Evolutionary conservation across 2,329 filamentous ascomycete genomes (phyloP), one percentile per base, ranked within the genome.

Genomic region (Fusarium sambucinum): DNA sequence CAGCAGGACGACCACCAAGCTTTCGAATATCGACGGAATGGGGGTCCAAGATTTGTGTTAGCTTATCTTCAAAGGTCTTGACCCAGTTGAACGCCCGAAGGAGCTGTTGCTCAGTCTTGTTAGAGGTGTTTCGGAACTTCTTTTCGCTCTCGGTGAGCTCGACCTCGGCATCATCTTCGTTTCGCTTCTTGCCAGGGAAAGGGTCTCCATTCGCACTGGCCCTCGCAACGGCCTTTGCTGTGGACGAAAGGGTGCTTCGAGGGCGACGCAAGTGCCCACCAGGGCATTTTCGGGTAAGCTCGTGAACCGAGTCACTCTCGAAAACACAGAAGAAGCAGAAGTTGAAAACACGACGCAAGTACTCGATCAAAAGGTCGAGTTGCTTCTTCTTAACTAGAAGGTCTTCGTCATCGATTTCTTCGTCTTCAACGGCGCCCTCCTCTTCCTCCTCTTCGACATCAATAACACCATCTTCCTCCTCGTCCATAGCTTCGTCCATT

Each of bases 241-340:
- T 86, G 14, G 88, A 91, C 6, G 92, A 96, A 33, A 98, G 85
- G 35, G 93, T 97, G 74, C 92, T 92, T 59, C 94, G 88, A 38
- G 96, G 96, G 48, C 96, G 90, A 66, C 96, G 93, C 65, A 99
- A 88, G 83, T 99, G 96, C n/a, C 96, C 96, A 41, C 96, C 96
- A 27, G 96, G 94, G 74, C 96, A 99, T 81, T 99, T 98, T 62
- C 96, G 90, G 40, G 93, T 94, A 70, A 99, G 85, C 80, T 99
- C 96, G 75, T 99, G 96, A 23, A 98, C 90, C 0, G 95, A 98
- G 79, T 99, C 96, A 76, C 94, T 96, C 80, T 99, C 96, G 72
- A 99, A 98, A 7, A 99, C 96, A 78, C 96, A 99, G 83, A 98
- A 99, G 84, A 99, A 97, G 83, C 96, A 99, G 82, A 99, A 98